phyloP scores from a whole-genome alignment of 163 green algal genomes.

The Botryococcus braunii region DNA sequence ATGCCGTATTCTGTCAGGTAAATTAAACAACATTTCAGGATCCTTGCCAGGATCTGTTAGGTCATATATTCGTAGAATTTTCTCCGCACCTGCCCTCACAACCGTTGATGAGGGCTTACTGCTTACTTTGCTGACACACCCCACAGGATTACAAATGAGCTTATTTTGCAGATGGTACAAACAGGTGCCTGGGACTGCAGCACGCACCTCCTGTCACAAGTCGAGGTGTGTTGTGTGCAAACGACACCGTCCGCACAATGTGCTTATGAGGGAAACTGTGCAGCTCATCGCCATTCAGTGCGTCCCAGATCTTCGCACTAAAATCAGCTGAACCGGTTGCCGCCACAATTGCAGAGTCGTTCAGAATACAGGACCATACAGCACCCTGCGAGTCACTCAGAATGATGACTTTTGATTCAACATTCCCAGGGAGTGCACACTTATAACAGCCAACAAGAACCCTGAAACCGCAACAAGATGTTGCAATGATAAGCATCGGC shows the following conservation, averaged over 20 bases:
- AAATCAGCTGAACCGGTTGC: conserved; percentile 95
- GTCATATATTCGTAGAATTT: conserved; percentile 79
- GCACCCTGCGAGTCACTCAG: too few species aligned
- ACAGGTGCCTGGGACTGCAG: background rate
- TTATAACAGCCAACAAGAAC: too few species aligned
- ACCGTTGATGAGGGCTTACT: too few species aligned
- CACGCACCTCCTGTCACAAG: conserved; percentile 59
- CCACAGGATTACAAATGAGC: background rate
- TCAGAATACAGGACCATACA: conserved; percentile 87
- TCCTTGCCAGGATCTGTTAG: conserved; percentile 61
- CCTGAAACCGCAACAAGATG: too few species aligned
- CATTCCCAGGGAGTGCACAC: too few species aligned
- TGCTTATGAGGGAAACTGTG: conserved; percentile 73
- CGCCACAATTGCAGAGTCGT: conserved; percentile 72
- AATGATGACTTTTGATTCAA: too few species aligned
- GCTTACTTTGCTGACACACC: too few species aligned
- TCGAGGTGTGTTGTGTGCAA: conserved; percentile 37
- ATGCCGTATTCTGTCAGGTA: conserved; percentile 46
- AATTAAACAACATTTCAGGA: conserved; percentile 36
- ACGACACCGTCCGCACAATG: conserved; percentile 73
- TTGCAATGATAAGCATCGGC: too few species aligned
- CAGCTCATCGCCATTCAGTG: conserved; percentile 80
- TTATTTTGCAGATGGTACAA: background rate
- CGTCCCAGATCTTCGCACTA: conserved; percentile 89
- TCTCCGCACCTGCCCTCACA: background rate